Evolutionary conservation across 129 eudicot species (phyloP).

Genomic region (Flaveria trinervia): DNA sequence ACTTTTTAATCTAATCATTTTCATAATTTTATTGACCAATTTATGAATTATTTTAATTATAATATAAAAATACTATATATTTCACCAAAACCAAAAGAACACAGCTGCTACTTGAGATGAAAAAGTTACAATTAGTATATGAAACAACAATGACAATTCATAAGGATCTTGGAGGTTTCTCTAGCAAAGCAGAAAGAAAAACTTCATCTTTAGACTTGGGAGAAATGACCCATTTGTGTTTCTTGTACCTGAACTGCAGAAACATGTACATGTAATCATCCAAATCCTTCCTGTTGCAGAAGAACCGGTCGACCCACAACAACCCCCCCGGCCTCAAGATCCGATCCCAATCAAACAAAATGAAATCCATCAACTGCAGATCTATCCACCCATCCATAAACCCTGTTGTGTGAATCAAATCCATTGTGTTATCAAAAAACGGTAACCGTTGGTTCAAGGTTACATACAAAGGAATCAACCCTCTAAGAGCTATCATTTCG

Average conservation of each 20-base stretch:
- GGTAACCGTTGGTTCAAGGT: slow-evolving; percentile 89
- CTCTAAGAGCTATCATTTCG: slow-evolving; percentile 92
- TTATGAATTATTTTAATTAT: neutral
- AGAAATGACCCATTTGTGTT: slow-evolving; percentile 77
- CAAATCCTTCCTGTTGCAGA: slow-evolving; percentile 73
- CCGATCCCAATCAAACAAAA: slow-evolving; percentile 93
- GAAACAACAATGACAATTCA: slow-evolving; percentile 23
- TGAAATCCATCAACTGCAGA: slow-evolving; percentile 75
- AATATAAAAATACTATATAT: neutral
- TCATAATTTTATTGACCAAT: neutral
- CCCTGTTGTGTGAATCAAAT: slow-evolving; percentile 83
- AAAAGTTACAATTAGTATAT: neutral
- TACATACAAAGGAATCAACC: slow-evolving; percentile 71
- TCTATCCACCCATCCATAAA: slow-evolving; percentile 99
- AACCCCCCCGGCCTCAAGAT: slow-evolving; percentile 95
- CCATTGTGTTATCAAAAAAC: slow-evolving; percentile 94
- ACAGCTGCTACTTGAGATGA: neutral
- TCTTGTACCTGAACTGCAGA: slow-evolving; percentile 95
- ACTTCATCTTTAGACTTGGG: slow-evolving; percentile 87
- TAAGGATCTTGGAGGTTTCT: slow-evolving; percentile 88
- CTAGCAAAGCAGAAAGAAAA: slow-evolving; percentile 83
- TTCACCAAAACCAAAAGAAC: neutral
- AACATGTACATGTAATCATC: slow-evolving; percentile 98
- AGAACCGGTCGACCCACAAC: slow-evolving; percentile 88
- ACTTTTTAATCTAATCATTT: neutral